Evolutionary conservation across 202 grass and related monocot genomes (phyloP).

Genomic region (Panicum virgatum): DNA sequence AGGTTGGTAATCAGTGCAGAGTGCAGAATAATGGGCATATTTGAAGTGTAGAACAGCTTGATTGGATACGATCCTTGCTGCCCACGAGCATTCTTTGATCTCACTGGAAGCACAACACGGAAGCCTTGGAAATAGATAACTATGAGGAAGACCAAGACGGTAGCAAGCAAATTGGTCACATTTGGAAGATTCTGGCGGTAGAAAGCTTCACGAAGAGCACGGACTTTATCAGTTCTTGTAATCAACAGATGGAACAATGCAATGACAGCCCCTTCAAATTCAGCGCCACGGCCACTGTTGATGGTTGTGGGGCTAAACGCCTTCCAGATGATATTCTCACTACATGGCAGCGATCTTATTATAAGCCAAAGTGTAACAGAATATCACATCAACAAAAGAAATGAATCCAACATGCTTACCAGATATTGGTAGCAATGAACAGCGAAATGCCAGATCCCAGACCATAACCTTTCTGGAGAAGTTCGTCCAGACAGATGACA

Average conservation of each 20-base stretch:
- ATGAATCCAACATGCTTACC: slow-evolving; percentile 45
- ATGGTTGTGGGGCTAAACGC: slow-evolving; percentile 93
- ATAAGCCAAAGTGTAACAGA: slow-evolving; percentile 29
- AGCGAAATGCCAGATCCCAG: slow-evolving; percentile 93
- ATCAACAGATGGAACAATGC: slow-evolving; percentile 83
- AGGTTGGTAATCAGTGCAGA: slow-evolving; percentile 84
- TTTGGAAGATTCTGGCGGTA: slow-evolving; percentile 93
- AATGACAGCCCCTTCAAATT: slow-evolving; percentile 88
- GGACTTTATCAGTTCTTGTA: slow-evolving; percentile 81
- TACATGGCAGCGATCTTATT: slow-evolving; percentile 32
- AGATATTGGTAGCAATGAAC: slow-evolving; percentile 91
- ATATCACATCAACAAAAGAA: slow-evolving; percentile 5
- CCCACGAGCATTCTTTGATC: slow-evolving; percentile 82
- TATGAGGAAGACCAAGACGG: slow-evolving; percentile 83
- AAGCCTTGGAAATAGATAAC: slow-evolving; percentile 95
- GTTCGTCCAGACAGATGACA: slow-evolving; percentile 82
- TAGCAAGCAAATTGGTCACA: slow-evolving; percentile 89
- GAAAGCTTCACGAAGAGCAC: slow-evolving; percentile 79
- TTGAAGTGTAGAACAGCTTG: slow-evolving; percentile 90
- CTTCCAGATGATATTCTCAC: slow-evolving; percentile 96
- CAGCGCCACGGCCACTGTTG: slow-evolving; percentile 81
- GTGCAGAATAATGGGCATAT: slow-evolving; percentile 94
- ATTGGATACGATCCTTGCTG: slow-evolving; percentile 95
- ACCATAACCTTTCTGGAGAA: slow-evolving; percentile 97
- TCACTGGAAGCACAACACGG: slow-evolving; percentile 83